A percentile compares a stretch with the other conserved stretches of the same genome.
These are phyloP conservation scores for Cryptococcus deneoformans DNA, from an alignment of 1,284 basidiomycete species.

Conservation along the genomic window DNA sequence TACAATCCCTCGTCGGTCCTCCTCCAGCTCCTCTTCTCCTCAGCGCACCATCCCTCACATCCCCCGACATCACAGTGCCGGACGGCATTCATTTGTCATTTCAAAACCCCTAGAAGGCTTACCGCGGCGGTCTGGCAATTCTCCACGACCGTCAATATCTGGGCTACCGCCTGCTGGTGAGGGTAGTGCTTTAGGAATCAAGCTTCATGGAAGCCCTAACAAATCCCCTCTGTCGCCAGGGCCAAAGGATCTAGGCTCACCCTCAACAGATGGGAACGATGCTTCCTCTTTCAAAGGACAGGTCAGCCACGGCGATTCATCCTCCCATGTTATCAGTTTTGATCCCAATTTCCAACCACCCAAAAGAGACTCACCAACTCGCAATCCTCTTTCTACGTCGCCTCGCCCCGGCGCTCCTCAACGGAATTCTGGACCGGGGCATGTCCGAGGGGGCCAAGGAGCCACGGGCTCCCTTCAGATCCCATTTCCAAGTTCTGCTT, in stretches of 20 bases:
- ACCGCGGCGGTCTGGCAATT: constrained; percentile 18
- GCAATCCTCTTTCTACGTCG: constrained; percentile 9
- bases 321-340: not conserved
- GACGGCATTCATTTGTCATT: constrained; percentile 15
- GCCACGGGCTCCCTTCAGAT: constrained; percentile 29
- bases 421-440: not conserved
- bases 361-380: not conserved
- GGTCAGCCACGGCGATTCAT: not conserved
- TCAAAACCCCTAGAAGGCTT: constrained; percentile 34
- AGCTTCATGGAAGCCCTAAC: constrained; percentile 29
- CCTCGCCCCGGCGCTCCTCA: constrained; percentile 6
- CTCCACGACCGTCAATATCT: constrained; percentile 10
- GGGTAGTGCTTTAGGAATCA: constrained; percentile 25
- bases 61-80: constrained; percentile 10
- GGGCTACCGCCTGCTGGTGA: constrained; percentile 24
- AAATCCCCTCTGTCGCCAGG: constrained; percentile 13
- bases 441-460: constrained; percentile 6
- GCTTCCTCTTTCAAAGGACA: too few relatives aligned
- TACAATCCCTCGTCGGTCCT: constrained; percentile 41
- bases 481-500: constrained; percentile 19
- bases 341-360: not conserved
- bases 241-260: not conserved
- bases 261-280: too few relatives aligned
- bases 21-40: constrained; percentile 23
- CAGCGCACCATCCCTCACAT: constrained; percentile 11